Evolutionary conservation across 2,329 filamentous ascomycete species (phyloP).

Genomic region (Grosmannia serpens): DNA sequence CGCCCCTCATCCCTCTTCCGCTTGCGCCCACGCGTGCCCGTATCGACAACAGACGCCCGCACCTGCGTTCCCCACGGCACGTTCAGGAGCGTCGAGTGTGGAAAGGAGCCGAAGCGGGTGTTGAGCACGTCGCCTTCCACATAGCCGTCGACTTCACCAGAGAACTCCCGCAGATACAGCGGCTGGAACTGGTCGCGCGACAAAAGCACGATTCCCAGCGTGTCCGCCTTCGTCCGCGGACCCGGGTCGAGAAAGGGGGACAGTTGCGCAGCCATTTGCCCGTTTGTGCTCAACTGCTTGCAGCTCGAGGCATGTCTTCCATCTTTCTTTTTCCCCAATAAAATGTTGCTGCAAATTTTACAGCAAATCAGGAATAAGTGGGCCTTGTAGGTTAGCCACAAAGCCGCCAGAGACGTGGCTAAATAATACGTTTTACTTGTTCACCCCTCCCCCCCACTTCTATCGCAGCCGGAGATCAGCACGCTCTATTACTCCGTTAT

Average conservation of each 20-base stretch:
- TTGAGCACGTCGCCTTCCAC: conserved; percentile 71
- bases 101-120: conserved; percentile 87
- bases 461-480: no score
- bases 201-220: conserved; percentile 74
- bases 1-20: conserved; percentile 29
- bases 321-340: not conserved
- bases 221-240: conserved; percentile 46
- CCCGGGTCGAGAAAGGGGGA: conserved; percentile 76
- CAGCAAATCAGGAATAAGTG: not conserved
- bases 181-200: conserved; percentile 79
- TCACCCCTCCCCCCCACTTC: not conserved
- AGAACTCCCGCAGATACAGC: conserved; percentile 52
- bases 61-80: conserved; percentile 89
- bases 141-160: conserved; percentile 56
- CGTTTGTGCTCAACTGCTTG: not conserved
- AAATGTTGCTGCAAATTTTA: not conserved
- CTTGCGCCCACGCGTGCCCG: conserved; percentile 73
- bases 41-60: conserved; percentile 79
- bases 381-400: not conserved
- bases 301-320: no score
- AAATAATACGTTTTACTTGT: no score
- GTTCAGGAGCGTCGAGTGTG: conserved; percentile 64
- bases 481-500: not conserved
- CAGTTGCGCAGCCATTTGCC: conserved; percentile 8
- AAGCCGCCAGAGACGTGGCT: not conserved